A percentile compares a stretch with the other conserved stretches of the same genome.
These are phyloP conservation scores for Bromus sterilis DNA, from an alignment of 176 grass and related monocot species.

Conservation along the genomic window DNA sequence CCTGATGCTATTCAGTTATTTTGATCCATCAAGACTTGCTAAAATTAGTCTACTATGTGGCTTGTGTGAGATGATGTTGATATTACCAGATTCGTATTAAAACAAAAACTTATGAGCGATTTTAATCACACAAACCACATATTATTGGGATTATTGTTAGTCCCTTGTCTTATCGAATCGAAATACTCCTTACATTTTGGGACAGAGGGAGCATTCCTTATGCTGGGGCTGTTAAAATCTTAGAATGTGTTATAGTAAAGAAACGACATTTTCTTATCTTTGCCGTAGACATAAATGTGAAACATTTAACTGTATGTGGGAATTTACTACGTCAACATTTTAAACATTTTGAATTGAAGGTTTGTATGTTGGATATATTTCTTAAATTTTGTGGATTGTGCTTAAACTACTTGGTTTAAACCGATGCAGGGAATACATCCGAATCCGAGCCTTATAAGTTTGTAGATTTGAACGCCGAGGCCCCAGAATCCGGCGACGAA, in stretches of 20 bases:
- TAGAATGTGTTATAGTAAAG: not conserved
- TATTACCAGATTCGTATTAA: not conserved
- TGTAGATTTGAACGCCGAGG: slow-evolving; percentile 81
- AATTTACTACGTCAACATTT: too few species aligned
- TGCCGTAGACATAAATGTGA: not conserved
- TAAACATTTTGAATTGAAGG: not conserved
- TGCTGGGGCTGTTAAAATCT: not conserved
- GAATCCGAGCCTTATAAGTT: slow-evolving; percentile 48
- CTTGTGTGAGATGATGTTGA: not conserved
- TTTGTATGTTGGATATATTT: not conserved
- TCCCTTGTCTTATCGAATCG: not conserved
- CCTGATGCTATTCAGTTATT: not conserved
- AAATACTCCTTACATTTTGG: not conserved
- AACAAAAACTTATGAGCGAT: not conserved
- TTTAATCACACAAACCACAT: not conserved
- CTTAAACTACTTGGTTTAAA: slow-evolving; percentile 5
- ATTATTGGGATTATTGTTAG: not conserved
- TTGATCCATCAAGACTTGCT: not conserved
- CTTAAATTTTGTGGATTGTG: not conserved
- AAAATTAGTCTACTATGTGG: not conserved
- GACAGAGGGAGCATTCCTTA: not conserved
- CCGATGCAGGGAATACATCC: slow-evolving; percentile 40
- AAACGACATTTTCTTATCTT: not conserved
- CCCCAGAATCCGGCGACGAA: slow-evolving; percentile 59
- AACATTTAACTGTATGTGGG: not conserved